These are phyloP conservation scores for Cytospora mali DNA, from an alignment of 2,329 filamentous ascomycete genomes.

Conservation along the genomic window DNA sequence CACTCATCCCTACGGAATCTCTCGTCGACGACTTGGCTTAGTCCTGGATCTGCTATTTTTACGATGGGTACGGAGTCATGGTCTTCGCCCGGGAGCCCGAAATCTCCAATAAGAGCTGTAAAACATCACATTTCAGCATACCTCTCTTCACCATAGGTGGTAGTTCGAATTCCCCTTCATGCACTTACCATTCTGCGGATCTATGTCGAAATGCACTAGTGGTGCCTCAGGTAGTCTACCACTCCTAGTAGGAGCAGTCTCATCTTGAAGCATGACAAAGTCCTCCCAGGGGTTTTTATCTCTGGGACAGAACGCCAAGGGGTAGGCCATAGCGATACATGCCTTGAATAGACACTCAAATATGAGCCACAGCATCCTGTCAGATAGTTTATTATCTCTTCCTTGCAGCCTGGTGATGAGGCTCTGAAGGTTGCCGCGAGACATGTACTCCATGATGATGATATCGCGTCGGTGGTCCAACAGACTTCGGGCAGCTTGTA, in stretches of 20 bases:
- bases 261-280: not conserved
- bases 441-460: slow-evolving; percentile 9
- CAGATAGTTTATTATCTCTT: not conserved
- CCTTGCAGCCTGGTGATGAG: not conserved
- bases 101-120: slow-evolving; percentile 6
- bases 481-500: not conserved
- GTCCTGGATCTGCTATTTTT: slow-evolving; percentile 4
- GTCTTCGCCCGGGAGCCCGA: not conserved
- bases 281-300: not conserved
- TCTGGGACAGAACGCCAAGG: not conserved
- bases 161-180: not conserved
- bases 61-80: not conserved
- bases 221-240: not conserved
- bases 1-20: not conserved
- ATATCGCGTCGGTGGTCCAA: not conserved
- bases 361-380: slow-evolving; percentile 9
- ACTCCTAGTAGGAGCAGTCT: not conserved
- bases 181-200: slow-evolving; percentile 5
- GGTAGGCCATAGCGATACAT: slow-evolving; percentile 2
- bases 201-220: slow-evolving; percentile 9
- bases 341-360: slow-evolving; percentile 15
- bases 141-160: not conserved
- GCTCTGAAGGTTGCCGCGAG: not conserved
- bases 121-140: not conserved
- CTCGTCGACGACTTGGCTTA: not conserved